These are phyloP conservation scores for Sporisorium reilianum DNA, from an alignment of 1,284 basidiomycete genomes.

Conservation along the genomic window DNA sequence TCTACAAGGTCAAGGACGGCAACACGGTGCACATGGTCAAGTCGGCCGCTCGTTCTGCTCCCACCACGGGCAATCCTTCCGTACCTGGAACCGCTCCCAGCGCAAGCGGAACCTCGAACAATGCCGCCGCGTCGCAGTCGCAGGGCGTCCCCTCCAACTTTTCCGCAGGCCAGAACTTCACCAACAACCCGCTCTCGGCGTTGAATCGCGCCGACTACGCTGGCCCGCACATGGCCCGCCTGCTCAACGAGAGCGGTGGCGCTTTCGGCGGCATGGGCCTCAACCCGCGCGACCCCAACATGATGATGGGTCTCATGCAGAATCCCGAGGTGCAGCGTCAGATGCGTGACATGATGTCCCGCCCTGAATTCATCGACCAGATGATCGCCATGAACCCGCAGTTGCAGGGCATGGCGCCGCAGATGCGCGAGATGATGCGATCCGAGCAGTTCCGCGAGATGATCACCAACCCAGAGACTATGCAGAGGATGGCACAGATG, in stretches of 20 bases:
- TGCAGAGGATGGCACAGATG: slow-evolving; percentile 63
- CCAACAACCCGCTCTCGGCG: slow-evolving; percentile 64
- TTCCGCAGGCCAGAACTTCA: slow-evolving; percentile 65
- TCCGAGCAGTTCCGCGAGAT: slow-evolving; percentile 64
- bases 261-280: slow-evolving; percentile 62
- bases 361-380: slow-evolving; percentile 67
- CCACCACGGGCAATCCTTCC: slow-evolving; percentile 52
- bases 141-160: slow-evolving; percentile 65
- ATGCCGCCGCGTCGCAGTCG: slow-evolving; percentile 48
- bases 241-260: slow-evolving; percentile 61
- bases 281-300: slow-evolving; percentile 66
- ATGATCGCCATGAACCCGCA: slow-evolving; percentile 66
- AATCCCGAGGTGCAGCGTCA: slow-evolving; percentile 63
- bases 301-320: slow-evolving; percentile 66
- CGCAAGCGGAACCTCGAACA: slow-evolving; percentile 17
- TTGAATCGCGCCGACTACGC: slow-evolving; percentile 66
- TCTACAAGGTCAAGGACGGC: slow-evolving; percentile 65
- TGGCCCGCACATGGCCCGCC: slow-evolving; percentile 65
- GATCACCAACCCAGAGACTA: slow-evolving; percentile 65
- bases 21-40: slow-evolving; percentile 68
- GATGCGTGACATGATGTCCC: slow-evolving; percentile 63
- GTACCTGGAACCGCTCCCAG: slow-evolving; percentile 38
- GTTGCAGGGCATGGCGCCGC: slow-evolving; percentile 60
- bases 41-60: slow-evolving; percentile 55
- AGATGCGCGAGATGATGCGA: slow-evolving; percentile 64